phyloP scores from a whole-genome alignment of 2,329 filamentous ascomycete species.

The Epicoccum sorghinum region DNA sequence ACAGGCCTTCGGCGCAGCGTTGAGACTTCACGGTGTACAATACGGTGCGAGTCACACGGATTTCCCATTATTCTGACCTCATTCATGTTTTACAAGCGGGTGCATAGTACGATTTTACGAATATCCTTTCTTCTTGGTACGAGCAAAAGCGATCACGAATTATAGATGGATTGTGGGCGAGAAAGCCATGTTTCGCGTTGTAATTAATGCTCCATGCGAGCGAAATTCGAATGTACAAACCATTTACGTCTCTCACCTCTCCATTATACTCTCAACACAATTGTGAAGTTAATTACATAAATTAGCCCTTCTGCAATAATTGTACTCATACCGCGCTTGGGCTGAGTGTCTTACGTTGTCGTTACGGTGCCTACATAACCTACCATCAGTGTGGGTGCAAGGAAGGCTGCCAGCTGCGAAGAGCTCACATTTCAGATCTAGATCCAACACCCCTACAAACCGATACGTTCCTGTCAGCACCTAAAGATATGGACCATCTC shows the following conservation, averaged over 20 bases:
- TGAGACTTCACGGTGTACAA: slow-evolving; percentile 4
- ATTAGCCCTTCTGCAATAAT: too few relatives aligned
- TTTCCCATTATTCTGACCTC: background rate
- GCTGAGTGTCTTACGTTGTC: background rate
- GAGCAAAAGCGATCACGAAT: slow-evolving; percentile 9
- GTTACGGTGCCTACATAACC: background rate
- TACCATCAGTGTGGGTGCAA: background rate
- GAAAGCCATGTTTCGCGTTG: background rate
- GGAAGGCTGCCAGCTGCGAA: background rate
- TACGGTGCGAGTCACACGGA: background rate
- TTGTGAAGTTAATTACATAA: too few relatives aligned
- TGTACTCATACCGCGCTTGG: too few relatives aligned
- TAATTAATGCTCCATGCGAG: background rate
- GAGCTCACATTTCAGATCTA: slow-evolving; percentile 3
- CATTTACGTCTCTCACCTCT: background rate
- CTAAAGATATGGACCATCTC: slow-evolving; percentile 11
- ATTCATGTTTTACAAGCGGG: slow-evolving; percentile 5
- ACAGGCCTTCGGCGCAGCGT: slow-evolving; percentile 3
- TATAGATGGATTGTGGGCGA: slow-evolving; percentile 4
- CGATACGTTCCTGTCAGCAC: slow-evolving; percentile 14
- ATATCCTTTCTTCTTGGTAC: background rate
- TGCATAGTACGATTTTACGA: slow-evolving; percentile 14
- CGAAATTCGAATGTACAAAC: slow-evolving; percentile 6
- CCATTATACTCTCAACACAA: too few relatives aligned
- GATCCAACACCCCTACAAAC: slow-evolving; percentile 4